Base-by-base conservation (phyloP, 345 rosid species). In the Laguncularia racemosa region DNA sequence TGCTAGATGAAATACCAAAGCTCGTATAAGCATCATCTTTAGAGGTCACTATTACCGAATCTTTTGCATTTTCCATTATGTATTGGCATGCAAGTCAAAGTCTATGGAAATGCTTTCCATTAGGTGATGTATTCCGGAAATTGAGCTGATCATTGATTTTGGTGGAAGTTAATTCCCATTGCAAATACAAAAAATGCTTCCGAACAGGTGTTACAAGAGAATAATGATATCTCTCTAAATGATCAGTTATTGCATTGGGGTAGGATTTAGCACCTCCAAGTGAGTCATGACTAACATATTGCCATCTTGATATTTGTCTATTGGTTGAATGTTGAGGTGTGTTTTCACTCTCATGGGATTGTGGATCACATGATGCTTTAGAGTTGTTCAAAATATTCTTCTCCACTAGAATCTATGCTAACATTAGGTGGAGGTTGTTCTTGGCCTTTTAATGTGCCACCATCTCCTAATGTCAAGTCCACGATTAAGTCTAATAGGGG, bases 251-350 rank as follows among this genome's bases (percentile, higher is more conserved):
- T 50, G 82, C 81, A 53, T 68, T 67, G 0, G 97, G 93, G 75
- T 72, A 68, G 44, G 60, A 58, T 68, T 82, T 76, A 67, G 82
- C 68, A 67, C 66, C 77, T 63, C 79, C 77, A 65, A 68, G 74
- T 20, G 70, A 48, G 45, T 71, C 74, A 2, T 55, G 52, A 53
- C 70, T 71, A 62, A 66, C 76, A 63, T 77, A 64, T 28, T 38
- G 51, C 91, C 96, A 88, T 15, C 45, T 59, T 48, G 45, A 52
- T 57, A 43, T 18, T 56, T 49, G 60, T 53, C 38, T 44, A 46
- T 44, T 3, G 12, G 38, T 57, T 55, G 60, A 52, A 49, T 43
- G 54, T 11, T 17, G 14, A 1, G 6, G 9, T 33, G 46, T 56
- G 49, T 53, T 19, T 5, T 19, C 6, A 14, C 21, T 54, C 55